Evolutionary conservation across 306 rosid species (phyloP).

Genomic region (Dalbergia cochinchinensis): DNA sequence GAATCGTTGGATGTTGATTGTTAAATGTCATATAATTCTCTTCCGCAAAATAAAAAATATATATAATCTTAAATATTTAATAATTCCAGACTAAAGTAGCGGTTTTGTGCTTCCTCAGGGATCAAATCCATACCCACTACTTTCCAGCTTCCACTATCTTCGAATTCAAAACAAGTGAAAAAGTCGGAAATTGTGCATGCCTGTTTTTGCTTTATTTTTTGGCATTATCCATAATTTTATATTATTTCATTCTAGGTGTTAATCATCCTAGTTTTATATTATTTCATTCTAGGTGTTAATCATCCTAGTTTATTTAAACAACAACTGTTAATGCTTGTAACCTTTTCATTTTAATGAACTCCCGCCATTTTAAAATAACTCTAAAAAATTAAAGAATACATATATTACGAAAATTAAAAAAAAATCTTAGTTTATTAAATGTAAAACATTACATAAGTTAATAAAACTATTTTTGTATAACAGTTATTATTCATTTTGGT

Average conservation of each 20-base stretch:
- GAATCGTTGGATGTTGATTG: neutral
- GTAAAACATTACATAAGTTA: too few species aligned
- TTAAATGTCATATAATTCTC: neutral
- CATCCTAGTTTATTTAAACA: slow-evolving; percentile 16
- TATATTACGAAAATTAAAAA: too few species aligned
- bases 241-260: neutral
- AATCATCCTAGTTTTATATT: neutral
- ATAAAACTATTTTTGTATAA: too few species aligned
- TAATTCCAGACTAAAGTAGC: neutral
- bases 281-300: neutral
- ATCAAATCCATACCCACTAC: neutral
- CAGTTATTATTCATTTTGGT: too few species aligned
- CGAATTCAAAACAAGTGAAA: slow-evolving; percentile 13
- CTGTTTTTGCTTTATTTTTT: neutral
- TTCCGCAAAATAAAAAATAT: too few species aligned
- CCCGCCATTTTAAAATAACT: too few species aligned
- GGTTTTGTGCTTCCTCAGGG: neutral
- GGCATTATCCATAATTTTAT: neutral
- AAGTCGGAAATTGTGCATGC: neutral
- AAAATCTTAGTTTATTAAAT: too few species aligned
- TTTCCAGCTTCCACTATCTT: slow-evolving; percentile 4
- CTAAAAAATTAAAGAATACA: too few species aligned
- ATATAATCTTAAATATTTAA: too few species aligned
- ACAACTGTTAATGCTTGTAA: neutral
- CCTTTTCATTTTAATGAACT: neutral